Evolutionary conservation across 495 filamentous ascomycete species (phyloP).

Genomic region (Hamigera avellanea): DNA sequence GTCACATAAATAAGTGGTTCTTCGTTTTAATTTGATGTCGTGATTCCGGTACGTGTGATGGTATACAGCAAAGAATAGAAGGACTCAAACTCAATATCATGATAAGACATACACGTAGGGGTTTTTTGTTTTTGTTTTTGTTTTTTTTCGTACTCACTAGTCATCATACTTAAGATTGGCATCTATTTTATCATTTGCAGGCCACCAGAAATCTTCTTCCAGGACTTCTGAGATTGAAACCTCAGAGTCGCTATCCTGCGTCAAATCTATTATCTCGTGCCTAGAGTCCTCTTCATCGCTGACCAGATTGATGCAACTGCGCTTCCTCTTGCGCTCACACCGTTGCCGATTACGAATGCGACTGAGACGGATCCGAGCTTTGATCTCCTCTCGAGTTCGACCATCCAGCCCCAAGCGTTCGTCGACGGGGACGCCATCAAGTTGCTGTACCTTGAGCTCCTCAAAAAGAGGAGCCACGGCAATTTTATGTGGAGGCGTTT

Average conservation of each 20-base stretch:
- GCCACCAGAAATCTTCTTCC: conserved; percentile 39
- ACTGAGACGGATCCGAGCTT: conserved; percentile 12
- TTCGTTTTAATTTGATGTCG: no score
- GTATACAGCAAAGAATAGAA: no score
- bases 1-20: no score
- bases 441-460: conserved; percentile 17
- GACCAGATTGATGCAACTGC: conserved; percentile 2
- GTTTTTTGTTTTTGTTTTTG: no score
- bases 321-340: conserved; percentile 8
- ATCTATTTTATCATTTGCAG: conserved; percentile 18
- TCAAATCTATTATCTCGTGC: conserved; percentile 22
- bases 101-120: no score
- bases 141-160: no score
- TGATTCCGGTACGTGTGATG: no score
- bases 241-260: conserved; percentile 15
- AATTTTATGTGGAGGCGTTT: conserved; percentile 6
- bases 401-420: conserved; percentile 13
- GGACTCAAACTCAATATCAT: no score
- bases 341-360: conserved; percentile 16
- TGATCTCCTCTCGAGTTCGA: conserved; percentile 8
- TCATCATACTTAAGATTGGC: conserved; percentile 16
- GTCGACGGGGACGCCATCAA: conserved; percentile 12
- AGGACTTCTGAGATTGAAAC: conserved; percentile 7
- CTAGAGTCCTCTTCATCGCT: conserved; percentile 10
- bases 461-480: conserved; percentile 9